These are phyloP conservation scores for Vanrija sp. DNA, from an alignment of 1,284 basidiomycete genomes.

Conservation along the genomic window DNA sequence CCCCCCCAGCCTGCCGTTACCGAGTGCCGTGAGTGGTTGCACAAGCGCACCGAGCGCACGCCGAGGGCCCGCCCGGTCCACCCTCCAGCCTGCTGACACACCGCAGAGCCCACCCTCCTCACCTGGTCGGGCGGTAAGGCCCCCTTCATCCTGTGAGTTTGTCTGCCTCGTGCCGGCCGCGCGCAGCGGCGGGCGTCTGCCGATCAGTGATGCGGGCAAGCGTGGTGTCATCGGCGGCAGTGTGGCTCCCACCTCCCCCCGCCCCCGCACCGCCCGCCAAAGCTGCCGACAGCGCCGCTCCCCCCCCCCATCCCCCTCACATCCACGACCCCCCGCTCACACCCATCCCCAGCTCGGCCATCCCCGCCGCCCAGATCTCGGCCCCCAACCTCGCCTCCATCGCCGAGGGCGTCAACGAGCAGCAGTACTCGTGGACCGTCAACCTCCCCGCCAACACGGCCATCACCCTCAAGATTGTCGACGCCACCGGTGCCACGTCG, in stretches of 20 bases:
- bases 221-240: no score
- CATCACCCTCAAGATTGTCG: constrained; percentile 39
- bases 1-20: constrained; percentile 29
- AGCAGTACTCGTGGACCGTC: constrained; percentile 38
- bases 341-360: constrained; percentile 29
- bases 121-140: constrained; percentile 30
- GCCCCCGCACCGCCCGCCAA: no score
- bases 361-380: constrained; percentile 36
- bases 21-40: constrained; percentile 36
- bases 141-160: constrained; percentile 45
- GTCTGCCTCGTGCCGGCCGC: neutral
- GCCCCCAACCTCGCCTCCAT: constrained; percentile 33
- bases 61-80: no score
- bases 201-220: neutral
- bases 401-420: constrained; percentile 14
- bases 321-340: neutral
- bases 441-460: constrained; percentile 30
- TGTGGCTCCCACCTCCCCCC: no score
- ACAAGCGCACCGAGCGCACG: no score
- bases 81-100: no score
- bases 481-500: constrained; percentile 29
- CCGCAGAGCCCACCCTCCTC: constrained; percentile 35
- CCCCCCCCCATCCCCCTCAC: neutral
- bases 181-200: neutral
- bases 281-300: no score